Evolutionary conservation across 805 yeast species (phyloP).

Genomic region (Schwanniomyces polymorphus): DNA sequence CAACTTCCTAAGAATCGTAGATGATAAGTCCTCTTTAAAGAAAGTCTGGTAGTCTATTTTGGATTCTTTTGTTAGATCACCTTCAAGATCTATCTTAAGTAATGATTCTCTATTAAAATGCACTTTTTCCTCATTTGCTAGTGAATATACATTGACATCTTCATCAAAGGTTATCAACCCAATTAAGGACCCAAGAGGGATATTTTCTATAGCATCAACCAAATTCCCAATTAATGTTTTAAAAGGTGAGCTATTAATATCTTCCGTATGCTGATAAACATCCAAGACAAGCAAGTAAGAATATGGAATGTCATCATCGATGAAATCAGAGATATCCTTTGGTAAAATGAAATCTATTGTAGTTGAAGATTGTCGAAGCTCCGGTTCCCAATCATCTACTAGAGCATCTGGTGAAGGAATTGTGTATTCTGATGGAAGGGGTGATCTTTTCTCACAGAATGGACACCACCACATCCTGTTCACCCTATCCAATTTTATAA

Average conservation of each 20-base stretch:
- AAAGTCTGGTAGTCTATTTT: slow-evolving; percentile 2
- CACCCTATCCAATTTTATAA: slow-evolving; percentile 25
- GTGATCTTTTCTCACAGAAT: slow-evolving; percentile 24
- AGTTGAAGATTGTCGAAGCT: slow-evolving; percentile 22
- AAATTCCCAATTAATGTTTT: slow-evolving; percentile 11
- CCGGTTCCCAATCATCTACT: slow-evolving; percentile 24
- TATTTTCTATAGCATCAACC: slow-evolving; percentile 9
- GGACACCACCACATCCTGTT: slow-evolving; percentile 42
- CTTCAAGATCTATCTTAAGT: slow-evolving; percentile 3
- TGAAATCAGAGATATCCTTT: slow-evolving; percentile 16
- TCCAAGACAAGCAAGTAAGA: slow-evolving; percentile 28
- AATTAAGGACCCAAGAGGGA: slow-evolving; percentile 18
- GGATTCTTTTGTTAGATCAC: not conserved
- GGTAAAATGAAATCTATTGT: slow-evolving; percentile 35
- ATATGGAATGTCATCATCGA: slow-evolving; percentile 6
- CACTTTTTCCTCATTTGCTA: not conserved
- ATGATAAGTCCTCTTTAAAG: slow-evolving; percentile 2
- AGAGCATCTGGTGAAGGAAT: slow-evolving; percentile 11
- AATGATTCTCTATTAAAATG: slow-evolving; percentile 6
- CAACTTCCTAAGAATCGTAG: slow-evolving; percentile 2
- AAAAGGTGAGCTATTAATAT: slow-evolving; percentile 14
- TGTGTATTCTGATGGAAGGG: slow-evolving; percentile 18
- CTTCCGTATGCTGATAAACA: slow-evolving; percentile 27
- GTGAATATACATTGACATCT: slow-evolving; percentile 21
- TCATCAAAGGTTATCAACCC: slow-evolving; percentile 30